Evolutionary conservation across 2,329 filamentous ascomycete genomes (phyloP).

Genomic region (Verticillium nonalfalfae): DNA sequence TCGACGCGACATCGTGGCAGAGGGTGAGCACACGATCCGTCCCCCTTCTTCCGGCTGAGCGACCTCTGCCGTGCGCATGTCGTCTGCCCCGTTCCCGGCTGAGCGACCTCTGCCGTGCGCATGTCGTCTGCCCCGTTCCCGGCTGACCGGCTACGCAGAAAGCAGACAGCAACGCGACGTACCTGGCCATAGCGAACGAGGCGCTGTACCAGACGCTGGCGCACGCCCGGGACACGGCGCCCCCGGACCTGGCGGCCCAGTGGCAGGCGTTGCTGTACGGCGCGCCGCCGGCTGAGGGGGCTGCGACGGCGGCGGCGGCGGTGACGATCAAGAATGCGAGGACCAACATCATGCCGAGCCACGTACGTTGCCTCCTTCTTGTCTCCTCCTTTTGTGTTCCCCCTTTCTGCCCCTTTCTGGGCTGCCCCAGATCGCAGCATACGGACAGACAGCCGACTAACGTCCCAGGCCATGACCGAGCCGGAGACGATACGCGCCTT

Average conservation of each 20-base stretch:
- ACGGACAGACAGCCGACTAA: too few relatives aligned
- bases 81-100: too few relatives aligned
- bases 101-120: too few relatives aligned
- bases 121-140: too few relatives aligned
- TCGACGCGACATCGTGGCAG: not conserved
- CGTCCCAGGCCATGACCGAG: not conserved
- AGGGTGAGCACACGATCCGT: not conserved
- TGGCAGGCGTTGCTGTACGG: not conserved
- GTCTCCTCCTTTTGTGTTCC: too few relatives aligned
- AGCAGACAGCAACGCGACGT: not conserved
- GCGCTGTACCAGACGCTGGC: not conserved
- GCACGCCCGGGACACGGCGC: not conserved
- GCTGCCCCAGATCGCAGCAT: not conserved
- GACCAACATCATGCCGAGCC: not conserved
- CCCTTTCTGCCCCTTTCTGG: too few relatives aligned
- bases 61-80: too few relatives aligned
- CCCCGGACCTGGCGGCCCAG: not conserved
- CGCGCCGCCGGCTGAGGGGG: not conserved
- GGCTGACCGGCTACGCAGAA: not conserved
- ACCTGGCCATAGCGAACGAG: not conserved
- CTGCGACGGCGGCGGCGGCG: not conserved
- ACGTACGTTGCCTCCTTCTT: not conserved
- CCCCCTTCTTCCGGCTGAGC: too few relatives aligned
- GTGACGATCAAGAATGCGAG: not conserved
- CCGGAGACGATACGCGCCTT: conserved; percentile 1